phyloP scores from a whole-genome alignment of 768 basidiomycete species.

The Phaeotremella fagi region DNA sequence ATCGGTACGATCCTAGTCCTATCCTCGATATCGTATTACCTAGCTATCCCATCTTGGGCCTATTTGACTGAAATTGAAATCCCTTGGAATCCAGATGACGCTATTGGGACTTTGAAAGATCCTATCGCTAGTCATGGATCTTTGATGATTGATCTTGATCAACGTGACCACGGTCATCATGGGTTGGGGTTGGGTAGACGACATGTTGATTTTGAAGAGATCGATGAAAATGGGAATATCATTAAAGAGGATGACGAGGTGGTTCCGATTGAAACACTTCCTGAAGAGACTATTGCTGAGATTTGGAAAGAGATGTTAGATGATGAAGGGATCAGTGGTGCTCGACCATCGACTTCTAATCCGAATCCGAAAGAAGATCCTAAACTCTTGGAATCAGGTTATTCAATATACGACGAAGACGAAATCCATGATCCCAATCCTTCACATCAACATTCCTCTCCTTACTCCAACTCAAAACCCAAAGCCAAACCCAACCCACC shows the following conservation, averaged over 20 bases:
- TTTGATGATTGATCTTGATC: neutral
- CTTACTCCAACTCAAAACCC: neutral
- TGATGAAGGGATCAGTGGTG: conserved; percentile 1
- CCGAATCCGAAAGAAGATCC: neutral
- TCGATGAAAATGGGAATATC: too few relatives aligned
- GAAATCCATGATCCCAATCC: neutral
- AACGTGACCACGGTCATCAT: too few relatives aligned
- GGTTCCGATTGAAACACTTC: neutral
- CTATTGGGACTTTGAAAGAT: conserved; percentile 52
- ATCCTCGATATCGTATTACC: conserved; percentile 83
- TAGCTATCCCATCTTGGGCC: conserved; percentile 70
- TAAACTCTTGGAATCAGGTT: too few relatives aligned
- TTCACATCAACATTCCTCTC: neutral
- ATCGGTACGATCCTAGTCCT: conserved; percentile 85
- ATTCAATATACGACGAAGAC: neutral
- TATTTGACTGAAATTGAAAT: conserved; percentile 78
- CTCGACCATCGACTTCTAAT: neutral
- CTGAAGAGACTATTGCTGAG: conserved; percentile 5
- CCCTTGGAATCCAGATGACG: conserved; percentile 52
- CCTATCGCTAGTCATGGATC: neutral
- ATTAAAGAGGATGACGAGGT: too few relatives aligned
- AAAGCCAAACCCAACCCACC: too few relatives aligned
- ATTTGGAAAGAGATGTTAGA: conserved; percentile 20
- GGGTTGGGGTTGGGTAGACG: too few relatives aligned
- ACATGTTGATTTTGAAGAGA: conserved; percentile 15